Evolutionary conservation across 2,329 filamentous ascomycete genomes (phyloP).

Genomic region (Phyllosticta paracitricarpa): DNA sequence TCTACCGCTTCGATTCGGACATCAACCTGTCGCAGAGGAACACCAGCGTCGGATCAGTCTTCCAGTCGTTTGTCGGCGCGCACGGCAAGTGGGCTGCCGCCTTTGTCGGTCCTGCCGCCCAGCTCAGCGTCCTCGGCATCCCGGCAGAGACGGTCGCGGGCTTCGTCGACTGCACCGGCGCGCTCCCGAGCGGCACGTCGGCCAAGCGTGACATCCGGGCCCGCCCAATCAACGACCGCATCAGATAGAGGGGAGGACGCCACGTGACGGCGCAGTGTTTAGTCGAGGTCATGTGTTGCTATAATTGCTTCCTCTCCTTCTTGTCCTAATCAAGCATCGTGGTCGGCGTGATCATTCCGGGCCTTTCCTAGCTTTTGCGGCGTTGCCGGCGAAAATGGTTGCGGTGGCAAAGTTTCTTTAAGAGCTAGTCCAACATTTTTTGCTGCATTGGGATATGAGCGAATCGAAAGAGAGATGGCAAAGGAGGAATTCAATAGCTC

Average conservation of each 20-base stretch:
- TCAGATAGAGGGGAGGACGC: background rate
- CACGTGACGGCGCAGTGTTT: background rate
- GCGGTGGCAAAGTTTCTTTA: background rate
- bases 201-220: background rate
- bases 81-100: constrained; percentile 23
- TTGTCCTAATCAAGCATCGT: background rate
- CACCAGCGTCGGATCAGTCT: constrained; percentile 17
- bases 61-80: constrained; percentile 15
- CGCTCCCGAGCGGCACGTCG: background rate
- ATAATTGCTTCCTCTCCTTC: background rate
- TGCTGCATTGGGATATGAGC: background rate
- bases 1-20: constrained; percentile 17
- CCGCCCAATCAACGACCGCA: constrained; percentile 2
- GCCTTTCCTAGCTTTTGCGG: background rate
- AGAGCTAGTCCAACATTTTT: background rate
- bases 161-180: constrained; percentile 5
- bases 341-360: background rate
- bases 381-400: background rate
- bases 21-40: constrained; percentile 14
- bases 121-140: background rate
- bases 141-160: background rate
- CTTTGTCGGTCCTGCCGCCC: constrained; percentile 16
- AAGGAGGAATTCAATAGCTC: background rate
- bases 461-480: background rate
- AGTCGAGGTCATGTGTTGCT: background rate